Evolutionary conservation across 1,139 yeast genomes (phyloP), one percentile per base, ranked within the genome.

Genomic region (Candida sp.): DNA sequence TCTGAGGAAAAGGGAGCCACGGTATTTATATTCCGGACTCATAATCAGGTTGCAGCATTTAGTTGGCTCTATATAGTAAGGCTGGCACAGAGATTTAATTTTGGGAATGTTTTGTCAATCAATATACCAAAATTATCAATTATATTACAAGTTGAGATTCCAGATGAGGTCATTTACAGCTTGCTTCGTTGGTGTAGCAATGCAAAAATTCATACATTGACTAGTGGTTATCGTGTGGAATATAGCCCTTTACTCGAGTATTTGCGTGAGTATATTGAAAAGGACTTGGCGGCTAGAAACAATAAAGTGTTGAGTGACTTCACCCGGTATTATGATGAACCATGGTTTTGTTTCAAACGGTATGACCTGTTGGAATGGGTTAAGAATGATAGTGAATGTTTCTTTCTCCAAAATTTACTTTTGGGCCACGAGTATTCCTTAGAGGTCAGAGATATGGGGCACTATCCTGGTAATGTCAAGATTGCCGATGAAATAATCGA

Each of bases 311-410:
- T 50, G n/a, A 15, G 27, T 11, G 25, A 43, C 2, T 52, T 52
- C 51, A 21, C 46, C 15, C 11, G 45, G 3, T 12, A 32, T 5
- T 12, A 45, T 12, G 22, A 33, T 11, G 32, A 44, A 23, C 60
- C 71, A 52, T 56, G 88, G 87, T 47, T 75, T 73, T 58, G 85
- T 77, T 54, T 86, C 72, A 78, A 81, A 48, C 69, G 78, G 40
- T 87, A 84, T 56, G 96, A 88, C 58, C 66, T 90, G 32, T 55
- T 88, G 9, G 95, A 87, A 52, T 89, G 96, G 96, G 63, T 82
- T 8, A 61, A 72, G 39, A 83, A 81, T 36, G 73, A 75, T 38
- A 68, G 75, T 35, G 78, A 79, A 43, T 52, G 73, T 4, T 68
- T 82, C 22, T 61, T 51, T 44, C 51, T 68, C 29, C 64, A 64